These are phyloP conservation scores for Aspergillus pseudoglaucus DNA, from an alignment of 2,329 filamentous ascomycete species.

Conservation along the genomic window DNA sequence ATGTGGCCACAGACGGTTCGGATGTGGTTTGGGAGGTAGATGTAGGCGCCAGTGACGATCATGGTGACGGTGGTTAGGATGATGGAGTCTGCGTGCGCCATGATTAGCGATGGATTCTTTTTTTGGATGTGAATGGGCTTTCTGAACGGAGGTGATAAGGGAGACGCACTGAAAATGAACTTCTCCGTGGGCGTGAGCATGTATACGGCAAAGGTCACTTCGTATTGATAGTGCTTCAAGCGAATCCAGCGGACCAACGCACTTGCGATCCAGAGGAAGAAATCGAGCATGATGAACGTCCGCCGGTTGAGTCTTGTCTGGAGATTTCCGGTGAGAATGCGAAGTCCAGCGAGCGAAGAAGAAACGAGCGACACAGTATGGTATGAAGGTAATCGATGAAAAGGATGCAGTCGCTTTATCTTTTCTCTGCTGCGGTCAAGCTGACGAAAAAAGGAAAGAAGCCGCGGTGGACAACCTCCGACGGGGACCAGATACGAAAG, in stretches of 20 bases:
- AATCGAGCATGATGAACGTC: slow-evolving; percentile 14
- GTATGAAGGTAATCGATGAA: too few species aligned
- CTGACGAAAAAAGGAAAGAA: background rate
- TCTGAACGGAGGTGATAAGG: slow-evolving; percentile 1
- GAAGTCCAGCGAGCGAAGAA: background rate
- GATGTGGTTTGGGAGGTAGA: slow-evolving; percentile 92
- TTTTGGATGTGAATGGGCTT: too few species aligned
- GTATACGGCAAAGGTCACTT: slow-evolving; percentile 93
- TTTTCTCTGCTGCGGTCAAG: background rate
- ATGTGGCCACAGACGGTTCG: slow-evolving; percentile 73
- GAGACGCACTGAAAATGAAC: slow-evolving; percentile 82
- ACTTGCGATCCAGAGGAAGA: slow-evolving; percentile 36
- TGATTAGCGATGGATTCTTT: background rate
- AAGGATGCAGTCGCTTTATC: background rate
- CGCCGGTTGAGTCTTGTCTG: background rate
- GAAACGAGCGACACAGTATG: background rate
- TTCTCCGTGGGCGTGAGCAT: slow-evolving; percentile 97
- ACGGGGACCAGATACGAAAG: background rate
- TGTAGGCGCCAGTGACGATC: slow-evolving; percentile 74
- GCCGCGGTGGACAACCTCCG: background rate
- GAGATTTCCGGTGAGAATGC: background rate
- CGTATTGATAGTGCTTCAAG: slow-evolving; percentile 95
- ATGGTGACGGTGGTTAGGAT: slow-evolving; percentile 85
- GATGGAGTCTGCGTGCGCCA: slow-evolving; percentile 62
- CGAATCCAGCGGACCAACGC: slow-evolving; percentile 74